phyloP scores from a whole-genome alignment of 176 grass and related monocot species.

The Hsuehochloa calcarea region DNA sequence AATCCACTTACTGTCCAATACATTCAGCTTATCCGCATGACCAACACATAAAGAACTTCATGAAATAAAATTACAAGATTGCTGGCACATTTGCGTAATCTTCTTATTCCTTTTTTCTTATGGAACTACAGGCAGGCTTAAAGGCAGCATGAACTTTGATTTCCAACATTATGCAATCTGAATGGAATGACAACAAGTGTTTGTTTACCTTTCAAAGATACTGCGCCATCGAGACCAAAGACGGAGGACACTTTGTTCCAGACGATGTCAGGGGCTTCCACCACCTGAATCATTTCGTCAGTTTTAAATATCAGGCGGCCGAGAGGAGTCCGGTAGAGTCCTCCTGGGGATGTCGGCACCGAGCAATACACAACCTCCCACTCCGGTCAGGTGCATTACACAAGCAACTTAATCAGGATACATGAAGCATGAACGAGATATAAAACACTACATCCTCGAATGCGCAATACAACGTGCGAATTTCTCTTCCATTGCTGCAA shows the following conservation, averaged over 20 bases:
- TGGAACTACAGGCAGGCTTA: neutral
- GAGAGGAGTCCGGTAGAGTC: constrained; percentile 59
- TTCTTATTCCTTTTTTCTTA: no score
- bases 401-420: neutral
- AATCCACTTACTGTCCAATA: constrained; percentile 82
- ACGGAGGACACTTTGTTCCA: constrained; percentile 65
- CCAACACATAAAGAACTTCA: neutral
- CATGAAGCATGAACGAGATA: neutral
- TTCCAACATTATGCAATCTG: neutral
- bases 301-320: constrained; percentile 87
- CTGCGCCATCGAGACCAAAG: constrained; percentile 69
- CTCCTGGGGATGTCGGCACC: constrained; percentile 80
- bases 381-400: constrained; percentile 38
- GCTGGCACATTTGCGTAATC: neutral
- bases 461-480: neutral
- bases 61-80: neutral
- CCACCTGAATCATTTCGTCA: constrained; percentile 78
- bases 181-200: neutral
- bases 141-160: neutral
- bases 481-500: neutral
- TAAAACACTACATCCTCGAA: neutral
- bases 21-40: constrained; percentile 70
- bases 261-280: constrained; percentile 72
- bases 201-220: constrained; percentile 72
- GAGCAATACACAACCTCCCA: constrained; percentile 94